Conservation (phyloP, 495 filamentous ascomycete species). For the Xanthoparmelia taractica region DNA sequence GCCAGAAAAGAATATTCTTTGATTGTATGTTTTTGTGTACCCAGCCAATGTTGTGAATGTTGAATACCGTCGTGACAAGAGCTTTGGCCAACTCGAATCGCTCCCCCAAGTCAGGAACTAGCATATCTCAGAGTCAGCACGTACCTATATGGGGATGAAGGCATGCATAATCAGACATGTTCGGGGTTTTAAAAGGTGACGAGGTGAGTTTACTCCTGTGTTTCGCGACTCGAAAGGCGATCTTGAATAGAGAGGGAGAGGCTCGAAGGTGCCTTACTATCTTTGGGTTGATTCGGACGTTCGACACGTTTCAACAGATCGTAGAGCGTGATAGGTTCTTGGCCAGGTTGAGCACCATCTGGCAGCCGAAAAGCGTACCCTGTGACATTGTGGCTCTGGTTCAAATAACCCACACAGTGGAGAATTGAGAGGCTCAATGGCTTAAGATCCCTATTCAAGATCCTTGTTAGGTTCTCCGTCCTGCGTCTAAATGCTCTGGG, state of each 20-base stretch:
- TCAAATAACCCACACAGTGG: constrained; percentile 26
- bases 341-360: constrained; percentile 8
- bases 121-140: too few species aligned
- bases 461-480: constrained; percentile 23
- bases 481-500: constrained; percentile 23
- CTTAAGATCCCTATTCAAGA: constrained; percentile 27
- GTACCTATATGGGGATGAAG: too few species aligned
- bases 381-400: constrained; percentile 18
- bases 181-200: too few species aligned
- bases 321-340: constrained; percentile 20
- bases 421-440: constrained; percentile 21
- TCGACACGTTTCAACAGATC: constrained; percentile 9
- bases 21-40: constrained; percentile 35
- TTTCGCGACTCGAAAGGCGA: too few species aligned
- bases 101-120: constrained; percentile 25
- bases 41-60: constrained; percentile 36
- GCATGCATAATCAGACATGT: too few species aligned
- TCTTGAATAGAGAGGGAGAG: too few species aligned
- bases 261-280: background rate
- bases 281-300: background rate
- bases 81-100: constrained; percentile 29
- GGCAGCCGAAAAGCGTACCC: constrained; percentile 25
- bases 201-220: too few species aligned
- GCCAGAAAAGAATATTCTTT: constrained; percentile 35
- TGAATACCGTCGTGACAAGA: constrained; percentile 32